These are phyloP conservation scores for Penicillium hordei DNA, from an alignment of 2,329 filamentous ascomycete genomes.

Conservation along the genomic window DNA sequence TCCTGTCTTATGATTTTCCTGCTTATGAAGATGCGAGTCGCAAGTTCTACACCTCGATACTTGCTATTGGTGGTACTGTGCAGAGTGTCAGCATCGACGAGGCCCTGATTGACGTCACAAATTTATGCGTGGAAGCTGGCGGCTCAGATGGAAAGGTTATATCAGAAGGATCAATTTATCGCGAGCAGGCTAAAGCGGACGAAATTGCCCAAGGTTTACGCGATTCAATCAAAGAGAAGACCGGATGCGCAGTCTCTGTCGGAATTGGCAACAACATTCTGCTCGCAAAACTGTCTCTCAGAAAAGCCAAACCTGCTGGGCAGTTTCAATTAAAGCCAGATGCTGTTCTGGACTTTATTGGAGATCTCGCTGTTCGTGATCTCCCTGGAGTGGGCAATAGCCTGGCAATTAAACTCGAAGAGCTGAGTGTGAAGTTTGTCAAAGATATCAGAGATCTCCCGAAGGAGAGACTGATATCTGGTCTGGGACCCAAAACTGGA, in stretches of 20 bases:
- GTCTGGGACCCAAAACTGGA: constrained; percentile 87
- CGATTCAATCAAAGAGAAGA: constrained; percentile 67
- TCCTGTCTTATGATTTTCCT: constrained; percentile 93
- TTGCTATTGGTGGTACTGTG: constrained; percentile 76
- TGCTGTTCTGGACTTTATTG: constrained; percentile 73
- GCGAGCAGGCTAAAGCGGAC: constrained; percentile 77
- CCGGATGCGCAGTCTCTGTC: constrained; percentile 84
- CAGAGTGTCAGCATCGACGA: constrained; percentile 98
- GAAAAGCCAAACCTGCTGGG: constrained; percentile 90
- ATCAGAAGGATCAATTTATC: constrained; percentile 67
- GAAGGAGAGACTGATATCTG: constrained; percentile 70
- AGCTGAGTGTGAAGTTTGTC: constrained; percentile 77
- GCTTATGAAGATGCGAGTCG: constrained; percentile 90
- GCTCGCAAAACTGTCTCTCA: constrained; percentile 83
- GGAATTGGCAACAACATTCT: constrained; percentile 90
- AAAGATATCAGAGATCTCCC: constrained; percentile 76
- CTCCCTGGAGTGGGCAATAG: constrained; percentile 92
- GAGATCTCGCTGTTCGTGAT: constrained; percentile 72
- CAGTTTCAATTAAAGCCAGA: constrained; percentile 86
- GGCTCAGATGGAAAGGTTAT: constrained; percentile 65
- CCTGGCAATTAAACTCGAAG: constrained; percentile 82
- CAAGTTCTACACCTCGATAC: constrained; percentile 80
- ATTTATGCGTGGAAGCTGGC: constrained; percentile 63
- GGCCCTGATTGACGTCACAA: constrained; percentile 80
- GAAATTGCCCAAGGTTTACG: constrained; percentile 68